Base-by-base conservation (phyloP, 2,329 filamentous ascomycete genomes). In the Xylaria sp. region DNA sequence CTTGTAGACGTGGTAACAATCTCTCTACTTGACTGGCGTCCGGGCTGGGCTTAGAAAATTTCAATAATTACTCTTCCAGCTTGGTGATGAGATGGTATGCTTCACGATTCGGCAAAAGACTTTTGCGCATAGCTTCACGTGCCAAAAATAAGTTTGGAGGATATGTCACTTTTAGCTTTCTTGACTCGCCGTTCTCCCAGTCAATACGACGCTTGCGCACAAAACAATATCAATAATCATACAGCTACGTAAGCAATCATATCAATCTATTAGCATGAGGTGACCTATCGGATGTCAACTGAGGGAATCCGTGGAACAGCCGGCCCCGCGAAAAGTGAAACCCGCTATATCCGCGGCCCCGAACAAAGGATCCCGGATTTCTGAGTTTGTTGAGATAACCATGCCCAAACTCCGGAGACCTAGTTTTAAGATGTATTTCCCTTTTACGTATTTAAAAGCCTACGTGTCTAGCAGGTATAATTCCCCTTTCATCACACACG, bases 281-380 rank as follows among this genome's bases (percentile, higher is more conserved):
- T 23, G 18, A 18, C 6, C 5, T 48, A 15, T 28, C 6, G 45
- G 45, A 30, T 18, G 12, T 10, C 28, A 2, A 23, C 20, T 10
- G 13, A n/a, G 28, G 28, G 32, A 32, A 28, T 23, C 30, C 28
- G 32, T 30, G 20, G 30, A 41, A 23, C 41, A 4, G 15, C 9
- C 41, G 43, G 52, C 52, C 55, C 62, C 55, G 53, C n/a, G n/a
- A 18, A 34, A 3, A 34, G 13, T 20, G 20, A 36, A 55, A 5
- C 28, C 61, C 43, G 45, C n/a, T 59, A 64, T 43, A 34, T 18
- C 62, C 62, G 55, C 45, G 62, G 53, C 62, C 61, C 62, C 62
- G 62, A 62, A 13, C 1, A 12, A 28, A 12, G 10, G 2, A 36
- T 23, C 28, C 23, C 25, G 9, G 4, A 43, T n/a, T 15, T 45